Evolutionary conservation across 257 asterid species (phyloP), one percentile per base, ranked within the genome.

Genomic region (Solanum pimpinellifolium): DNA sequence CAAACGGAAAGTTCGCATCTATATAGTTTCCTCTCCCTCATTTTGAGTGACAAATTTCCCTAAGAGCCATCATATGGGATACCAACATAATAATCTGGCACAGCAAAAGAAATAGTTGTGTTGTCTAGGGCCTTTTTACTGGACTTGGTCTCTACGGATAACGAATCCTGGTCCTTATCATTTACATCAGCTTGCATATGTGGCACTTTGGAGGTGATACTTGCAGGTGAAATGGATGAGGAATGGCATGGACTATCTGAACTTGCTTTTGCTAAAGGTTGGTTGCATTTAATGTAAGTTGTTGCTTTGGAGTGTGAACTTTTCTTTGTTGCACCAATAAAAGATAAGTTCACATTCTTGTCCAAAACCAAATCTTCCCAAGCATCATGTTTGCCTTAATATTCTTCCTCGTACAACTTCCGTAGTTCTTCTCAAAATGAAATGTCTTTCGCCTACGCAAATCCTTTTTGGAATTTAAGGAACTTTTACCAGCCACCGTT

Each of bases 371-470:
- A 91, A 88, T 91, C 92, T 77, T 93, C 93, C 95, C 95, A 92
- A 35, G 96, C 91, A 56, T 94, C 11, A 93, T 91, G 84, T 90
- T 94, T 72, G 97, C 94, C 91, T 94, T 93, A 73, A 93, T 91
- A 86, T 95, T 94, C 91, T 93, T 96, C 9, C 95, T 86, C 52
- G 87, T 75, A 20, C 94, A 92, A 8, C 96, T 95, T 89, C 84
- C 93, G 89, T 89, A 90, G 85, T 86, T 92, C 86, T 94, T 95
- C 92, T 94, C 98, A 65, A 92, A 89, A 31, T 91, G 95, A 92
- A 90, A 86, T 4, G 94, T 35, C 91, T 93, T 95, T 86, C 93
- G 95, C 66, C 93, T 92, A 89, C 90, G 93, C 90, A 92, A 78
- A 70, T 94, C 98, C 80, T 93, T 92, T 91, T 92, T 94, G 39